These are phyloP conservation scores for Phytophthora syringae DNA, from an alignment of 352 stramenopile genomes.

Conservation along the genomic window DNA sequence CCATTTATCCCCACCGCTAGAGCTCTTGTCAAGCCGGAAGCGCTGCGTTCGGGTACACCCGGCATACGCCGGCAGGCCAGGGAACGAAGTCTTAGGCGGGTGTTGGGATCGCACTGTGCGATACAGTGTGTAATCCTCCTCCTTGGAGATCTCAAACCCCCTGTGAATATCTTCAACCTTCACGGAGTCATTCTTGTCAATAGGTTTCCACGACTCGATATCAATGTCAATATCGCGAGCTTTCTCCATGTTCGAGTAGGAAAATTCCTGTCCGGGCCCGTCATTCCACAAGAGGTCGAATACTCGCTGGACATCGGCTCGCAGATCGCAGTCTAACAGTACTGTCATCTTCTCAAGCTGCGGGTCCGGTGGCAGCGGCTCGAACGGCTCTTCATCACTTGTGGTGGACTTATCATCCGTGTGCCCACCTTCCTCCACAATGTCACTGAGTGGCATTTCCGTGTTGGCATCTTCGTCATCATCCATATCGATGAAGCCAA, in stretches of 20 bases:
- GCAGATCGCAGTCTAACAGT: slow-evolving; percentile 75
- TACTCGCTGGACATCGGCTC: slow-evolving; percentile 60
- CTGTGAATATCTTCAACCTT: slow-evolving; percentile 29
- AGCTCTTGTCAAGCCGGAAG: slow-evolving; percentile 53
- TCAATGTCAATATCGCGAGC: slow-evolving; percentile 76
- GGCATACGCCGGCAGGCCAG: slow-evolving; percentile 60
- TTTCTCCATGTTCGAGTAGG: slow-evolving; percentile 53
- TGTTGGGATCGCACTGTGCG: slow-evolving; percentile 59
- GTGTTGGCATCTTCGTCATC: slow-evolving; percentile 32
- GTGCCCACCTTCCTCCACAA: slow-evolving; percentile 32
- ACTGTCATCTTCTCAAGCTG: slow-evolving; percentile 67
- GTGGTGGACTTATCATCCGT: slow-evolving; percentile 54
- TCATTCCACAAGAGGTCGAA: slow-evolving; percentile 80
- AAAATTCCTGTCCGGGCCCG: slow-evolving; percentile 58
- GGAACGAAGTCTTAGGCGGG: slow-evolving; percentile 68
- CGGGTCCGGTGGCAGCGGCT: slow-evolving; percentile 58
- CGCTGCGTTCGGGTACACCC: slow-evolving; percentile 55
- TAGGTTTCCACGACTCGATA: slow-evolving; percentile 60
- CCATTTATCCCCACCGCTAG: slow-evolving; percentile 48
- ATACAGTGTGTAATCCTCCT: slow-evolving; percentile 55
- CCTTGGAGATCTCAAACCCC: slow-evolving; percentile 59
- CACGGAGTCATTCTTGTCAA: slow-evolving; percentile 32
- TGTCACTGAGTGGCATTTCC: slow-evolving; percentile 31
- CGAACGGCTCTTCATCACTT: slow-evolving; percentile 68
- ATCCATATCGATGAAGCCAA: slow-evolving; percentile 58